A percentile compares a stretch with the other conserved stretches of the same genome.
Evolutionary conservation across 2,329 filamentous ascomycete species (phyloP).

Genomic region (Myriosclerotinia scirpicola): DNA sequence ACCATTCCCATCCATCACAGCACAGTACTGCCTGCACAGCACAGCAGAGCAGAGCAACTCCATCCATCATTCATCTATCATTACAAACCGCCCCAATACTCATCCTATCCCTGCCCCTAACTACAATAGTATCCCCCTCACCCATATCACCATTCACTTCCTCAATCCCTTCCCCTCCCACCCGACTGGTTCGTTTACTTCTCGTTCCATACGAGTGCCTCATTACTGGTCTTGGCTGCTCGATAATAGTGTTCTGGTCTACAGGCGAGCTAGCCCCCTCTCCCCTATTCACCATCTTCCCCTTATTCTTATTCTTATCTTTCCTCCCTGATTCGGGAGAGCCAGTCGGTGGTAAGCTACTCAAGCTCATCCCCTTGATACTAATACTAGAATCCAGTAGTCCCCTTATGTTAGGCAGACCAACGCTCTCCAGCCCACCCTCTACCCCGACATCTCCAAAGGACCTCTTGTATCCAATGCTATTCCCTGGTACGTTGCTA

Average conservation of each 20-base stretch:
- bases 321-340: slow-evolving; percentile 12
- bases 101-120: slow-evolving; percentile 13
- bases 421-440: neutral
- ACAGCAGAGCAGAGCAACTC: neutral
- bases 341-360: slow-evolving; percentile 15
- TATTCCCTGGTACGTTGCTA: slow-evolving; percentile 15
- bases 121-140: slow-evolving; percentile 7
- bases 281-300: slow-evolving; percentile 5
- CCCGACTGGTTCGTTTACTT: neutral
- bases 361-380: slow-evolving; percentile 19
- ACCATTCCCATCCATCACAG: neutral
- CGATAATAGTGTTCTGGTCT: neutral
- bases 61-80: slow-evolving; percentile 12
- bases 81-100: slow-evolving; percentile 22
- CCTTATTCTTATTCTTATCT: neutral
- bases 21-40: neutral
- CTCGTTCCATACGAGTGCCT: slow-evolving; percentile 20
- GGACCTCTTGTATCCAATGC: slow-evolving; percentile 20
- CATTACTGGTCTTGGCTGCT: neutral
- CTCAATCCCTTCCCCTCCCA: neutral
- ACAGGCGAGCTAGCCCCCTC: neutral
- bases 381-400: slow-evolving; percentile 14
- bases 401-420: slow-evolving; percentile 9
- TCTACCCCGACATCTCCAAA: slow-evolving; percentile 12
- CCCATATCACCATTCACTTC: neutral